Evolutionary conservation across 495 filamentous ascomycete species (phyloP).

Genomic region (Aspergillus wentii): DNA sequence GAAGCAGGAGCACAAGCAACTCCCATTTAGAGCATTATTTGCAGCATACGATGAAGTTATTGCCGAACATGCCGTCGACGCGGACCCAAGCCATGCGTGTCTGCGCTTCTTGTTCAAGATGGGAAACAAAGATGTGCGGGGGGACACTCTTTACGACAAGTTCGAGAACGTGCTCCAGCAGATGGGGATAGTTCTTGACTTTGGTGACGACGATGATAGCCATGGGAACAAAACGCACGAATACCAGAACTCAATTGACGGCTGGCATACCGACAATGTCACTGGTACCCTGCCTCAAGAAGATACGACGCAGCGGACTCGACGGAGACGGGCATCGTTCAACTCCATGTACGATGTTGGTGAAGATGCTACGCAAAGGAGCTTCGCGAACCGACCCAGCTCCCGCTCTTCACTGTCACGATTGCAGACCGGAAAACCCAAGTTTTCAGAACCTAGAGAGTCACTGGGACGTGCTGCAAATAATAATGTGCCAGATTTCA

Average conservation of each 20-base stretch:
- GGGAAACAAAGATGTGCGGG: constrained; percentile 50
- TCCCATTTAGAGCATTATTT: constrained; percentile 76
- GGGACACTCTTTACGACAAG: constrained; percentile 54
- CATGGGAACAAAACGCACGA: constrained; percentile 21
- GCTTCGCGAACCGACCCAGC: constrained; percentile 33
- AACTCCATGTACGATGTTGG: constrained; percentile 51
- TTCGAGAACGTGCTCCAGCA: constrained; percentile 60
- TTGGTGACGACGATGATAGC: constrained; percentile 38
- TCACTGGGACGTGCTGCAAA: constrained; percentile 21
- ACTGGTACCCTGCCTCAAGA: constrained; percentile 12
- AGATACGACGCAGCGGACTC: constrained; percentile 23
- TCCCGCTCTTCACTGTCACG: constrained; percentile 47
- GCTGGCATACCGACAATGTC: constrained; percentile 13
- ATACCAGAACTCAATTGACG: constrained; percentile 19
- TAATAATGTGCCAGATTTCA: constrained; percentile 14
- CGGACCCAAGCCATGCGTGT: constrained; percentile 68
- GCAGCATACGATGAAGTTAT: constrained; percentile 71
- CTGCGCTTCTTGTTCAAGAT: constrained; percentile 78
- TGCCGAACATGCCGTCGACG: constrained; percentile 58
- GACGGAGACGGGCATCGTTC: constrained; percentile 51
- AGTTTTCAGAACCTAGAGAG: constrained; percentile 23
- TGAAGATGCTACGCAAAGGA: constrained; percentile 41
- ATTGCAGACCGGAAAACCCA: constrained; percentile 33
- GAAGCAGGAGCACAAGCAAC: constrained; percentile 55
- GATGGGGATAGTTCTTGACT: constrained; percentile 64